These are phyloP conservation scores for Dendrothele bispora DNA, from an alignment of 768 basidiomycete species.

Conservation along the genomic window DNA sequence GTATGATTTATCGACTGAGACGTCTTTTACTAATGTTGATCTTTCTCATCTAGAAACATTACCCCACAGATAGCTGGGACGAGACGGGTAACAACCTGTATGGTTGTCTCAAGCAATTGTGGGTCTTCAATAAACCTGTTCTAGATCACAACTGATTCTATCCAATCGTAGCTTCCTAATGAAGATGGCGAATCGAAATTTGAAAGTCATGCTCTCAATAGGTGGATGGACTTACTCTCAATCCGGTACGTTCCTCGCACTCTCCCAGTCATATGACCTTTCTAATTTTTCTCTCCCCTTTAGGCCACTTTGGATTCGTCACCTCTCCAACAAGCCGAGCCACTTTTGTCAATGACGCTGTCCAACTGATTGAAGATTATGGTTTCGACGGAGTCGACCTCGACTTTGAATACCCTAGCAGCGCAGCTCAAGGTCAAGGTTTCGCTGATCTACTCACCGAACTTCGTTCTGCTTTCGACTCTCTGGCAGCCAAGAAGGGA, in stretches of 20 bases:
- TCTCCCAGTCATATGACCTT: background rate
- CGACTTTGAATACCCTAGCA: conserved; percentile 78
- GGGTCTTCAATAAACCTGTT: background rate
- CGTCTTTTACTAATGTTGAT: conserved; percentile 1
- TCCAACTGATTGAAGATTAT: conserved; percentile 68
- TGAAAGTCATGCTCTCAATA: conserved; percentile 52
- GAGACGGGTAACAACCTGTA: conserved; percentile 79
- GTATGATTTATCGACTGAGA: conserved; percentile 26
- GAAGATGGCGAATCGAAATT: conserved; percentile 57
- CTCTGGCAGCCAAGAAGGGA: conserved; percentile 57
- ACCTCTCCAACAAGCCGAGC: conserved; percentile 47
- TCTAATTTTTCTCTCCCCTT: background rate
- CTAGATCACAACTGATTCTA: conserved; percentile 46
- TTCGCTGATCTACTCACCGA: conserved; percentile 65
- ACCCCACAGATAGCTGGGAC: conserved; percentile 69
- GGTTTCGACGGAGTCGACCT: conserved; percentile 82
- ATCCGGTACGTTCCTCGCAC: conserved; percentile 28
- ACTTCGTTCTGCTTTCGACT: conserved; percentile 62
- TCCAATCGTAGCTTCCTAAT: conserved; percentile 52
- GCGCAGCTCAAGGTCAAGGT: conserved; percentile 57
- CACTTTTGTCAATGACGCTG: conserved; percentile 60
- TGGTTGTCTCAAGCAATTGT: conserved; percentile 76
- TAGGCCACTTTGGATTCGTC: conserved; percentile 68
- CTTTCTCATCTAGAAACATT: conserved; percentile 56
- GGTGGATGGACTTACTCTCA: conserved; percentile 75